phyloP scores from a whole-genome alignment of 2,329 filamentous ascomycete genomes.

The Aspergillus sp. region DNA sequence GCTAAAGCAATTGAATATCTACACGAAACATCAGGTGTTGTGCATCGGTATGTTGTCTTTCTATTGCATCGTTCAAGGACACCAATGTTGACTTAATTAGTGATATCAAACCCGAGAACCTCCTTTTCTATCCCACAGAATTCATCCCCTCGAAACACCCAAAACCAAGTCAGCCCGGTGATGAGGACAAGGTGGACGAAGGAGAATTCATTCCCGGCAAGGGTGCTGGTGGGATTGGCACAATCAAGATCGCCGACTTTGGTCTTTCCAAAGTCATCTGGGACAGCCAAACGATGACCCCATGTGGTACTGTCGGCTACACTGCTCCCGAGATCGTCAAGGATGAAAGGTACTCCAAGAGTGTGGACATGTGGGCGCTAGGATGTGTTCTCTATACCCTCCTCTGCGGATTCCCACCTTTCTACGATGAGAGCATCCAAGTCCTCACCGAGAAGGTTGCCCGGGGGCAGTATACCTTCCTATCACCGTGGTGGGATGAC shows the following conservation, averaged over 20 bases:
- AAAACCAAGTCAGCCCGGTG: conserved; percentile 78
- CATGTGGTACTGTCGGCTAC: conserved; percentile 97
- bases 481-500: conserved; percentile 99
- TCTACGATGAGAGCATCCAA: conserved; percentile 98
- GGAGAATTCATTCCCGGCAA: conserved; percentile 83
- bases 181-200: conserved; percentile 96
- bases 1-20: conserved; percentile 92
- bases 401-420: conserved; percentile 95
- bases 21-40: conserved; percentile 91
- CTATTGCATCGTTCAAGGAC: background rate
- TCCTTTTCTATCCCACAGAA: conserved; percentile 85
- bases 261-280: conserved; percentile 97
- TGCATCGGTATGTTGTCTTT: conserved; percentile 74
- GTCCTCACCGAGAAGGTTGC: conserved; percentile 97
- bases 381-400: conserved; percentile 96
- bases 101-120: conserved; percentile 91
- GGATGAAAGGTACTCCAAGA: conserved; percentile 97
- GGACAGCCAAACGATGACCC: conserved; percentile 98
- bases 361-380: conserved; percentile 98
- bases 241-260: conserved; percentile 97
- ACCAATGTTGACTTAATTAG: conserved; percentile 15
- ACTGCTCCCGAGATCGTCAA: conserved; percentile 98
- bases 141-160: conserved; percentile 77
- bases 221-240: conserved; percentile 85
- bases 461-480: conserved; percentile 92